phyloP scores from a whole-genome alignment of 164 flowering plant species.

The Protea cynaroides region DNA sequence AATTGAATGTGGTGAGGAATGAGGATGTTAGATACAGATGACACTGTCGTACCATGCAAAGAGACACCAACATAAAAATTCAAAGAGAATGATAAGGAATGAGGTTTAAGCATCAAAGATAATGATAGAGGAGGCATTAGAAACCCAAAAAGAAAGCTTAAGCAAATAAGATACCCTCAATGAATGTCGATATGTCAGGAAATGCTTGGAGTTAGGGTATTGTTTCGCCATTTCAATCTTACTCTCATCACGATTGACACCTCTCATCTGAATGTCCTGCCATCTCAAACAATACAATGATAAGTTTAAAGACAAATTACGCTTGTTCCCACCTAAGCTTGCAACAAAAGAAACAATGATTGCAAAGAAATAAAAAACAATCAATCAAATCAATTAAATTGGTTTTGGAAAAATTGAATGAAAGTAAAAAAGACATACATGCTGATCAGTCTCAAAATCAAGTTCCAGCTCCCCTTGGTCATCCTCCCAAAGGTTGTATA shows the following conservation, averaged over 20 bases:
- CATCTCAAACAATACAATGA: slow-evolving; percentile 7
- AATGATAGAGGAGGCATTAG: neutral
- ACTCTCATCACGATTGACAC: slow-evolving; percentile 86
- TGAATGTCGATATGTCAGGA: slow-evolving; percentile 90
- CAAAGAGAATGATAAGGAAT: neutral
- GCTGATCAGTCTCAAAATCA: slow-evolving; percentile 67
- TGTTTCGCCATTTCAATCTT: slow-evolving; percentile 73
- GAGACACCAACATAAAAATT: too few species aligned
- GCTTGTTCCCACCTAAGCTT: neutral
- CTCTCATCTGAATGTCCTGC: slow-evolving; percentile 96
- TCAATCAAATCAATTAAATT: neutral
- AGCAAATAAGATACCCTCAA: slow-evolving; percentile 51
- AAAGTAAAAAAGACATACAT: slow-evolving; percentile 33
- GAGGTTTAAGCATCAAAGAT: too few species aligned
- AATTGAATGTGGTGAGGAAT: too few species aligned
- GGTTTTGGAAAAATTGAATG: neutral
- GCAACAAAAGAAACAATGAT: neutral
- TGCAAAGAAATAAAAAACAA: neutral
- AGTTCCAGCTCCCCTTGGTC: slow-evolving; percentile 77
- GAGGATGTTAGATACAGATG: too few species aligned
- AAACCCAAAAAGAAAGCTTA: neutral
- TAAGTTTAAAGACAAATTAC: neutral
- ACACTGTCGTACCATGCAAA: too few species aligned
- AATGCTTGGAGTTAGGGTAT: slow-evolving; percentile 78
- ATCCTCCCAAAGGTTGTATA: slow-evolving; percentile 97